Evolutionary conservation across 345 rosid species (phyloP).

Genomic region (Zanthoxylum bungeanum): DNA sequence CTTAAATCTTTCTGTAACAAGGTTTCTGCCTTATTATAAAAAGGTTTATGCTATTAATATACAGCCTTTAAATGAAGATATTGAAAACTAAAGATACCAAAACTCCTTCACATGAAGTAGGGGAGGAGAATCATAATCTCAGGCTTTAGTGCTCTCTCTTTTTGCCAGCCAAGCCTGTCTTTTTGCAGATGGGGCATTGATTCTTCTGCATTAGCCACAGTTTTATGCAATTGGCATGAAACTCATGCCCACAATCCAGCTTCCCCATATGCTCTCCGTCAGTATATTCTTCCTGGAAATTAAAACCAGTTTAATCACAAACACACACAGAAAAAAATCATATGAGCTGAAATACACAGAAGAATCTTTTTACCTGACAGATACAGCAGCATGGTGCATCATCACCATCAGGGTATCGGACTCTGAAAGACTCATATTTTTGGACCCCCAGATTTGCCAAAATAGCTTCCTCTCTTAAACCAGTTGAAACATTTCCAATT

Average conservation of each 20-base stretch:
- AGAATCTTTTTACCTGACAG: slow-evolving; percentile 35
- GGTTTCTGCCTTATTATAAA: too few species aligned
- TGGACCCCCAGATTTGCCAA: slow-evolving; percentile 7
- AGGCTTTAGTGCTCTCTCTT: background rate
- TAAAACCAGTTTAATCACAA: background rate
- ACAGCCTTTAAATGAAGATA: too few species aligned
- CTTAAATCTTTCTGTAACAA: background rate
- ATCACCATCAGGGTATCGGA: background rate
- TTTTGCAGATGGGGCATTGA: slow-evolving; percentile 40
- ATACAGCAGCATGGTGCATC: slow-evolving; percentile 36
- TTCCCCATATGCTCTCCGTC: slow-evolving; percentile 26
- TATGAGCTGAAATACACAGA: background rate
- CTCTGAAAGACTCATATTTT: slow-evolving; percentile 12
- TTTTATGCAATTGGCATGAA: slow-evolving; percentile 34
- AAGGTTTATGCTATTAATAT: too few species aligned
- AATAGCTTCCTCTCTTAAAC: slow-evolving; percentile 27
- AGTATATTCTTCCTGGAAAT: slow-evolving; percentile 31
- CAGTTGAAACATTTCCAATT: slow-evolving; percentile 23
- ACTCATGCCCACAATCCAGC: slow-evolving; percentile 39
- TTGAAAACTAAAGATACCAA: background rate
- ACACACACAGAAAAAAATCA: background rate
- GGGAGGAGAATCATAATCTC: too few species aligned
- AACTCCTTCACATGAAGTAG: background rate
- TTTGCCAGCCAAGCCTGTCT: slow-evolving; percentile 13
- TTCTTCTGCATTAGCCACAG: slow-evolving; percentile 37